phyloP scores from a whole-genome alignment of 768 basidiomycete species.

The Boletus tomentosulus region DNA sequence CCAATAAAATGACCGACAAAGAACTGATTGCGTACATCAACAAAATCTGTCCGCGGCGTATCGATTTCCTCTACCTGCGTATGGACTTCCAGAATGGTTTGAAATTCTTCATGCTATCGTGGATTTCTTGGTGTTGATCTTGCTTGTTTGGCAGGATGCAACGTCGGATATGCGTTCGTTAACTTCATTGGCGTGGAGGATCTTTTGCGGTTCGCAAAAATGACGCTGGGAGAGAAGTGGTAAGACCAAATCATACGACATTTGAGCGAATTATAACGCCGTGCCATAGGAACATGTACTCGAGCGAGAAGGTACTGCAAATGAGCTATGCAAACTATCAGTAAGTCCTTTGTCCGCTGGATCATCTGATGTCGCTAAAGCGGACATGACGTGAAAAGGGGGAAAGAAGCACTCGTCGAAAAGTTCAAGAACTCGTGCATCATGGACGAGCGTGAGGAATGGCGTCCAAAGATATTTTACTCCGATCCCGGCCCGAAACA shows the following conservation, averaged over 20 bases:
- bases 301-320: conserved; percentile 84
- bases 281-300: conserved; percentile 77
- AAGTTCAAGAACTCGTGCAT: conserved; percentile 91
- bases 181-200: conserved; percentile 83
- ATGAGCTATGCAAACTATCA: conserved; percentile 94
- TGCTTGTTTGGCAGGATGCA: conserved; percentile 50
- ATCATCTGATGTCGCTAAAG: conserved; percentile 7
- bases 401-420: conserved; percentile 85
- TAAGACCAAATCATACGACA: conserved; percentile 28
- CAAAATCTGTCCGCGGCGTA: conserved; percentile 67
- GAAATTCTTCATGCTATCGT: conserved; percentile 13
- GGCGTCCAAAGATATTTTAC: conserved; percentile 83
- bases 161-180: conserved; percentile 83
- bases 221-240: conserved; percentile 79
- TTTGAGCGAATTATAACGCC: conserved; percentile 3
- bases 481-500: conserved; percentile 64
- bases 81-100: conserved; percentile 83
- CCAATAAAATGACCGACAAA: conserved; percentile 84
- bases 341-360: conserved; percentile 42
- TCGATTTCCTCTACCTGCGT: conserved; percentile 84
- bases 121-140: conserved; percentile 1
- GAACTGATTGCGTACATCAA: conserved; percentile 66
- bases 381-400: conserved; percentile 39
- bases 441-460: conserved; percentile 81
- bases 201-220: conserved; percentile 69